Evolutionary conservation across 192 early-diverging fungal genomes (phyloP).

Genomic region (Backusella sp.): DNA sequence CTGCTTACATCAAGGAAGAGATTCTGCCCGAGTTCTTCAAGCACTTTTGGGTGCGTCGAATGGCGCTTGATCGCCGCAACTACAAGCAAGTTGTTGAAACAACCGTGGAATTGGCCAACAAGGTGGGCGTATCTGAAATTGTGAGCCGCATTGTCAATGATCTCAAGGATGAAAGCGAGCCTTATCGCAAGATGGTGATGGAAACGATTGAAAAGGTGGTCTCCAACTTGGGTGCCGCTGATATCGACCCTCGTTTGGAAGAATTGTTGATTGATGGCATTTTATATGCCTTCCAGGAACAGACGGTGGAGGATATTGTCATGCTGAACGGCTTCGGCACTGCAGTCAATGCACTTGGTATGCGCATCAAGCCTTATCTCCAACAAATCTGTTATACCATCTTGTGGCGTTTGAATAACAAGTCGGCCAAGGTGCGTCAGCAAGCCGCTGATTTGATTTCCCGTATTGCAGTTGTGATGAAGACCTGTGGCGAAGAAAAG

Average conservation of each 20-base stretch:
- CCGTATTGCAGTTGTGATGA: slow-evolving; percentile 91
- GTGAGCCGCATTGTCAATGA: slow-evolving; percentile 84
- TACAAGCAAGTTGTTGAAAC: slow-evolving; percentile 93
- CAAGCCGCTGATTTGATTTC: slow-evolving; percentile 97
- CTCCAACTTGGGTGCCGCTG: slow-evolving; percentile 76
- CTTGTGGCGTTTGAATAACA: slow-evolving; percentile 97
- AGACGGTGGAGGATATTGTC: slow-evolving; percentile 87
- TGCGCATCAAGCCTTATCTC: slow-evolving; percentile 89
- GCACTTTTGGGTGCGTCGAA: slow-evolving; percentile 96
- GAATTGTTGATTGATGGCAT: slow-evolving; percentile 97
- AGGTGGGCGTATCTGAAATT: slow-evolving; percentile 91
- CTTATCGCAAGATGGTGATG: slow-evolving; percentile 97
- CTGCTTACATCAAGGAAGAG: slow-evolving; percentile 81
- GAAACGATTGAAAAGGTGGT: slow-evolving; percentile 89
- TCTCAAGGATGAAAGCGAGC: slow-evolving; percentile 93
- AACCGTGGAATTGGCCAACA: slow-evolving; percentile 91
- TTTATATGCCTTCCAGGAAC: slow-evolving; percentile 98
- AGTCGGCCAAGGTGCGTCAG: slow-evolving; percentile 91
- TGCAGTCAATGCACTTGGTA: slow-evolving; percentile 86
- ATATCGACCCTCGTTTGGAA: slow-evolving; percentile 89
- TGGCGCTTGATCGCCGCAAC: slow-evolving; percentile 94
- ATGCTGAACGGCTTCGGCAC: slow-evolving; percentile 97
- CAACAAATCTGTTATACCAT: slow-evolving; percentile 94
- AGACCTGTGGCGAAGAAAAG: slow-evolving; percentile 92
- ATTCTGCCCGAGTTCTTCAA: slow-evolving; percentile 95